phyloP scores from a whole-genome alignment of 257 asterid species.

The Nicotiana tabacum region DNA sequence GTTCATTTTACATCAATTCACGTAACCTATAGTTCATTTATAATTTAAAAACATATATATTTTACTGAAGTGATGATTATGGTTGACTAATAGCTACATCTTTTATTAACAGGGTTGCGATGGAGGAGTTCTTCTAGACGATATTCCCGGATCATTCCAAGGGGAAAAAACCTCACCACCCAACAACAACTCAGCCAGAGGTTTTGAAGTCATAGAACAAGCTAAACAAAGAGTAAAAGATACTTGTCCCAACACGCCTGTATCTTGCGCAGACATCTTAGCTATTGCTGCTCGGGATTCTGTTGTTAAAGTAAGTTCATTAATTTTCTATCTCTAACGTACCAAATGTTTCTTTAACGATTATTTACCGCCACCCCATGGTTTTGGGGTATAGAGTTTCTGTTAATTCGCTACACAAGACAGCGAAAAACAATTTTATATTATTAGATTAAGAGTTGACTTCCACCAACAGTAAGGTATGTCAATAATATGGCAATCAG shows the following conservation, averaged over 20 bases:
- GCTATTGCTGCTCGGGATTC: constrained; percentile 16
- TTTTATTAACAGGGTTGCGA: constrained; percentile 4
- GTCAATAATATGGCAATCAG: no score
- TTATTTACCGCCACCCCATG: no score
- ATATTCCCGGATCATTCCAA: background rate
- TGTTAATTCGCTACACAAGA: no score
- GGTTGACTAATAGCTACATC: background rate
- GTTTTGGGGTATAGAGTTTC: no score
- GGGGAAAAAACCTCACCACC: constrained; percentile 14
- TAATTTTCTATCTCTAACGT: background rate
- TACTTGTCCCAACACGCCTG: background rate
- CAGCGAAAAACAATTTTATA: no score
- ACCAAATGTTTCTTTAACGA: background rate
- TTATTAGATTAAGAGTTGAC: no score
- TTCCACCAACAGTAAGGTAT: no score
- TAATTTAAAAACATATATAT: no score
- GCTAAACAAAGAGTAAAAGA: background rate
- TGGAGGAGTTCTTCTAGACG: constrained; percentile 15
- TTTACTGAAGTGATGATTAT: no score
- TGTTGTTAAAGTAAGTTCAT: background rate
- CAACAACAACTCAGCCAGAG: constrained; percentile 6
- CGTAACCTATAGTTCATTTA: background rate
- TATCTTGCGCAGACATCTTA: constrained; percentile 12
- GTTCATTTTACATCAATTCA: background rate
- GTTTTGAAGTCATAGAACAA: constrained; percentile 8